phyloP scores from a whole-genome alignment of 2,329 filamentous ascomycete species.

The Cladosporium velox region DNA sequence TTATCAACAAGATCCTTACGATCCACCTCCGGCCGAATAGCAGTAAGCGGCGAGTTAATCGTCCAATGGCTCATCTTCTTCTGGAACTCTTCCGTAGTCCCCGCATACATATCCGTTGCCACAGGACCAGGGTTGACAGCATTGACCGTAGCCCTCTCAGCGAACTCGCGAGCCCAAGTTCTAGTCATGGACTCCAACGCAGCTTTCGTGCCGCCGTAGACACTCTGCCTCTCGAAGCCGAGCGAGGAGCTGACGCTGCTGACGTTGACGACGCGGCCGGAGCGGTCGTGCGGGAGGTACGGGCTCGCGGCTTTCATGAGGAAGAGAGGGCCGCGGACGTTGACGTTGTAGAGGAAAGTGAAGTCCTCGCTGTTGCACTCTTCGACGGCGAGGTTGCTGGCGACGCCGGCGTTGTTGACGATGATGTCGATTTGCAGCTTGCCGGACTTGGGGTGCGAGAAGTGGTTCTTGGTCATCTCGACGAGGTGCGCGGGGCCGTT shows the following conservation, averaged over 20 bases:
- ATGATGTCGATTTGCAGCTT: conserved; percentile 76
- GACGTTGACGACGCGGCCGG: conserved; percentile 64
- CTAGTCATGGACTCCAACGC: conserved; percentile 70
- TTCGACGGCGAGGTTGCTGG: conserved; percentile 64
- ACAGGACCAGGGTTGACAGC: conserved; percentile 68
- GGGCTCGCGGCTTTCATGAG: conserved; percentile 72
- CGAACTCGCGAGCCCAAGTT: conserved; percentile 65
- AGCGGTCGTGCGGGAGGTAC: conserved; percentile 69
- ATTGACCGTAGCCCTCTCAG: conserved; percentile 65
- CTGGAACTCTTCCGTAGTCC: conserved; percentile 60
- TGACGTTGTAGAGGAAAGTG: conserved; percentile 71
- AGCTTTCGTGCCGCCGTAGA: conserved; percentile 68
- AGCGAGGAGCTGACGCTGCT: conserved; percentile 60
- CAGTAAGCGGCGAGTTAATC: conserved; percentile 65
- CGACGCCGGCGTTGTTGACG: conserved; percentile 80
- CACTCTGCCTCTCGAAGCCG: conserved; percentile 60
- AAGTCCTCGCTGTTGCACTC: conserved; percentile 68
- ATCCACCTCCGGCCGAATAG: conserved; percentile 63
- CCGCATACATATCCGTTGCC: conserved; percentile 65
- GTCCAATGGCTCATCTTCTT: conserved; percentile 61
- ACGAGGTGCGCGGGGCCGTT: conserved; percentile 63
- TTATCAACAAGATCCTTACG: conserved; percentile 55
- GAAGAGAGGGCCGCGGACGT: conserved; percentile 78
- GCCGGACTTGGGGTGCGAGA: conserved; percentile 55
- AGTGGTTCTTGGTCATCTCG: conserved; percentile 59